Conservation (phyloP, 73 alveolate genomes). For the Breviolum minutum region DNA sequence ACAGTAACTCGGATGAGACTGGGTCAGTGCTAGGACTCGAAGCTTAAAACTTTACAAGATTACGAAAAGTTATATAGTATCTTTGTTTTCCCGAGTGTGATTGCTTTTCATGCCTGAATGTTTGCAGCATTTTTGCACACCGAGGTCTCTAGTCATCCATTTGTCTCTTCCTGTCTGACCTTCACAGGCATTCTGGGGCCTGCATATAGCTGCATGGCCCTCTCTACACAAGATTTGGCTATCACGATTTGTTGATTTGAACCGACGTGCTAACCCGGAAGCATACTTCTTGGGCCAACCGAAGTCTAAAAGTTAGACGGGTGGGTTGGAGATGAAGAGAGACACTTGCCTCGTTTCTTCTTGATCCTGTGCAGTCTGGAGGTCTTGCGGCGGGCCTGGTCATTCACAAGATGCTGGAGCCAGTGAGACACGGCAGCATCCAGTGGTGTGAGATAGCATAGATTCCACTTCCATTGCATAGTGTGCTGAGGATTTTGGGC, state of each 20-base stretch:
- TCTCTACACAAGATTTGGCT: too few relatives aligned
- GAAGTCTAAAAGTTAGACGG: too few relatives aligned
- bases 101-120: too few relatives aligned
- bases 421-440: not conserved
- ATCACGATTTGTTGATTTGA: too few relatives aligned
- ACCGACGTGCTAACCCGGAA: too few relatives aligned
- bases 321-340: too few relatives aligned
- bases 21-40: not conserved
- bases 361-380: not conserved
- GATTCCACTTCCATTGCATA: not conserved
- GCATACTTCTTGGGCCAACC: too few relatives aligned
- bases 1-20: not conserved
- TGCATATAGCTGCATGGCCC: too few relatives aligned
- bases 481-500: slow-evolving; percentile 44
- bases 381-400: slow-evolving; percentile 59
- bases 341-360: too few relatives aligned
- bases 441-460: not conserved
- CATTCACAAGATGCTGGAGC: slow-evolving; percentile 58
- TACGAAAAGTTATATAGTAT: not conserved
- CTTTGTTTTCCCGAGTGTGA: not conserved
- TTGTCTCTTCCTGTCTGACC: slow-evolving; percentile 27
- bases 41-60: too few relatives aligned
- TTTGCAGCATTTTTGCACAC: not conserved
- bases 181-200: not conserved
- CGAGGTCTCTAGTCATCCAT: slow-evolving; percentile 21